Base-by-base conservation (phyloP, 352 stramenopile genomes). In the Globisporangium viniferum region DNA sequence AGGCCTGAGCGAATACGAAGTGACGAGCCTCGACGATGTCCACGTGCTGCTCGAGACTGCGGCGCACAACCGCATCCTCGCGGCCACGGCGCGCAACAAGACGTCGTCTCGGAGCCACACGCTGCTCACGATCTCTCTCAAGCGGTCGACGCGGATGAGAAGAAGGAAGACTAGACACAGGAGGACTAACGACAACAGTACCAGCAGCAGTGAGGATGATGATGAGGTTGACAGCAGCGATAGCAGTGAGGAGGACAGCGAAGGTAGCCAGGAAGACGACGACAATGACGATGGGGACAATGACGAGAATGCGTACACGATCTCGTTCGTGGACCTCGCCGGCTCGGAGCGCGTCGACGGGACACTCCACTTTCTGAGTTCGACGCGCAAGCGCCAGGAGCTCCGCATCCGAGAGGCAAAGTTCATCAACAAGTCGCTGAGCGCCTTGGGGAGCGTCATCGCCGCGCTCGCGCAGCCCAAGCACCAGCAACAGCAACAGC, bases 351-450 rank as follows among this genome's bases (percentile, higher is more conserved):
- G 82, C 2, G 76, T 89, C 14, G 76, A 90, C 39, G 78, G 80
- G 3, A 62, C 80, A 0, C 69, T 87, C 10, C 75, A 88, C 66
- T 88, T 88, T 36, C 71, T 85, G 33, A 72, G 78, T 54, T 71
- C 84, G 10, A 87, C 77, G 5, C 77, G 82, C 6, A 73, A 76
- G 22, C 74, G 73, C 9, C 78, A 87, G 60, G 79, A 91, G 61
- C 77, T 88, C 4, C 82, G 84, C 3, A 86, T 93, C 49, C 80
- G 82, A 27, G 84, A 93, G 69, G 82, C 84, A 41, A 93, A 93
- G 64, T 90, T 90, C 63, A 93, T 93, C 67, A 93, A 91, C 61
- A 77, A 78, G 9, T 93, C 84, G 5, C 69, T 93, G 1, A 89
- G 78, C 49, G 82, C 84, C 2, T 58, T 93, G 18, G 84, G 84